Base-by-base conservation (phyloP, 768 basidiomycete genomes). In the Holtermannia corniformis region DNA sequence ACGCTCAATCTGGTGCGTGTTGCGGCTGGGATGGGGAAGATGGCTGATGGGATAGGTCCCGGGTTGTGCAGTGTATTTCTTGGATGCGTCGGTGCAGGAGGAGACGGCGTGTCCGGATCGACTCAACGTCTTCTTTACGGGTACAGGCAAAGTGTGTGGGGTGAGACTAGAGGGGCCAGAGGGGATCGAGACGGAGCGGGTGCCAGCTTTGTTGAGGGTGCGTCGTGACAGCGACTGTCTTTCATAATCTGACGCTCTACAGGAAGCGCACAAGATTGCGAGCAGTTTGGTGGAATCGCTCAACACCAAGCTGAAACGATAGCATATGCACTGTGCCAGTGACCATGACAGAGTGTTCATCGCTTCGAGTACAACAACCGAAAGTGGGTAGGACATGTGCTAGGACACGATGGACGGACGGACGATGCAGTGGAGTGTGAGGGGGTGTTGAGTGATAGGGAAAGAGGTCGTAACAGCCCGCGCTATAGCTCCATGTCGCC, bases 71-170 rank as follows among this genome's bases (percentile, higher is more conserved):
- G 49, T 52, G 3, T 49, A 63, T 23, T 72, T 72, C 56, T 43
- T 72, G 23, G 71, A 72, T 44, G 68, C 71, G 0, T 61, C 63
- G 1, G 45, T 56, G 1, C 63, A 63, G 51, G 71, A 72, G 56
- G 71, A 72, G 51, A 32, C 62, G 3, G 67, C 71, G 7, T 72
- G 71, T 55, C 67, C 71, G 20, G 65, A 67, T 37, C 47, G 62
- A 24, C 41, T 72, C 3, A 63, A 69, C 27, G 41, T 64, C 42
- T 67, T 68, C 59, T 65, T 70, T 53, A 53, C 40, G 16, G 25
- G 55, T 1, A 23, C 51, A 4, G 44, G 55, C 42, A 65, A 62
- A 22, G 24, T 72, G 12, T 70, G 65, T 40, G 71, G 71, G 4
- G 51, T 70, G 23, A 52, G 71, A 22, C 52, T 68, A 44, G 71